Conservation (phyloP, 371 early-diverging fungal genomes). For the Chytridium lagenaria region DNA sequence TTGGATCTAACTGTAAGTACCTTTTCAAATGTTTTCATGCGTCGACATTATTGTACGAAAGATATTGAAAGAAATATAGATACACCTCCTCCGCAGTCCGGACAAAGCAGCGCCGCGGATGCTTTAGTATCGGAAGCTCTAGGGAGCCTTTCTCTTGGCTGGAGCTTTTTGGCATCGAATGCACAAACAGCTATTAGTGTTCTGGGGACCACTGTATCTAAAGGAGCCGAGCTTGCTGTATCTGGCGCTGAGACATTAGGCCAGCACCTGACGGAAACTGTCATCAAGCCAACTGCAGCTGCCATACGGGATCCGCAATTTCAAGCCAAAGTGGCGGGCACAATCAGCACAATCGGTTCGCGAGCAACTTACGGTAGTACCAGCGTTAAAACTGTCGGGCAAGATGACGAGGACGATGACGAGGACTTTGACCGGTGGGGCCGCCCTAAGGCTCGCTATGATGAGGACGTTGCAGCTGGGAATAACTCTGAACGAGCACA, state of each 20-base stretch:
- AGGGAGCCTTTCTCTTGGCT: constrained; percentile 81
- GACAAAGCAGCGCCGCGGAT: constrained; percentile 57
- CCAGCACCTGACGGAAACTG: constrained; percentile 73
- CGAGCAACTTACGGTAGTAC: constrained; percentile 17
- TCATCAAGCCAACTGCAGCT: constrained; percentile 84
- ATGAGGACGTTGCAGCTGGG: not conserved
- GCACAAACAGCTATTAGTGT: too few species aligned
- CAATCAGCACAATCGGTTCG: constrained; percentile 8
- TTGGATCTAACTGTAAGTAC: constrained; percentile 63
- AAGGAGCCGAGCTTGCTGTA: constrained; percentile 77
- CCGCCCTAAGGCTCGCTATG: not conserved
- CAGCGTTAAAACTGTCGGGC: constrained; percentile 2
- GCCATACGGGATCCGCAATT: constrained; percentile 89
- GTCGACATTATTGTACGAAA: too few species aligned
- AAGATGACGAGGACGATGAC: not conserved
- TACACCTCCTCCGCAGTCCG: constrained; percentile 35
- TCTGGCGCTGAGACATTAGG: constrained; percentile 71
- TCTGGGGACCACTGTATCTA: constrained; percentile 66
- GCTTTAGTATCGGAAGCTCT: constrained; percentile 85
- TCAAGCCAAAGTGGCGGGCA: constrained; percentile 64
- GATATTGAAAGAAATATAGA: constrained; percentile 5
- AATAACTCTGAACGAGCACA: not conserved
- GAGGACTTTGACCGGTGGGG: not conserved
- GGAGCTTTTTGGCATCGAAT: constrained; percentile 78
- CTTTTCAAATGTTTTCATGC: too few species aligned